Conservation (phyloP, 192 early-diverging fungal genomes). For the Entomortierella lignicola region DNA sequence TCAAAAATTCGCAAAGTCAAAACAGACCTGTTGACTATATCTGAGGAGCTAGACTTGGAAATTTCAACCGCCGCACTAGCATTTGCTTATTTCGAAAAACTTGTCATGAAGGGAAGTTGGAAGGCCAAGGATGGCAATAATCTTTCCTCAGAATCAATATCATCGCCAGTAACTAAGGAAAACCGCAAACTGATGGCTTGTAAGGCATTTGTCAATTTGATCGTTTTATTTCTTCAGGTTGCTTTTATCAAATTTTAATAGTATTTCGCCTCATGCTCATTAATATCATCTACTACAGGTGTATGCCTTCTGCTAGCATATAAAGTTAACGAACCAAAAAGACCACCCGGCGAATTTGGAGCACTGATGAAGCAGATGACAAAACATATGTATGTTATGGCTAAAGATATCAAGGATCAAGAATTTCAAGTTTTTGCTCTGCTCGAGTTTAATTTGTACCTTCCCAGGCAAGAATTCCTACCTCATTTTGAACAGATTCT, state of each 20-base stretch:
- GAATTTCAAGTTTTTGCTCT: constrained; percentile 94
- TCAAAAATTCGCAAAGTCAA: constrained; percentile 91
- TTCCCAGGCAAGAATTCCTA: constrained; percentile 88
- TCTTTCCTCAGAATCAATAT: constrained; percentile 15
- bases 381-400: constrained; percentile 77
- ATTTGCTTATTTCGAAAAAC: constrained; percentile 97
- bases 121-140: constrained; percentile 17
- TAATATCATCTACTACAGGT: constrained; percentile 56
- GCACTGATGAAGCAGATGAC: constrained; percentile 68
- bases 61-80: constrained; percentile 88
- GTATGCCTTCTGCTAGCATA: constrained; percentile 84
- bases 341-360: constrained; percentile 70
- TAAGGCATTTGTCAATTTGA: constrained; percentile 9
- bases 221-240: too few relatives aligned
- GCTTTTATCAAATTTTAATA: not conserved
- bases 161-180: constrained; percentile 34
- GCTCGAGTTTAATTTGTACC: constrained; percentile 91
- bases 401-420: constrained; percentile 83
- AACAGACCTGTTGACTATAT: constrained; percentile 74
- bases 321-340: constrained; percentile 91
- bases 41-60: constrained; percentile 81
- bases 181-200: constrained; percentile 40
- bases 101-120: constrained; percentile 79
- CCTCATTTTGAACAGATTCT: constrained; percentile 94
- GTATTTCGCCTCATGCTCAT: not conserved